Conservation (phyloP, 208 protist species). For the Wallacemonas collosoma region DNA sequence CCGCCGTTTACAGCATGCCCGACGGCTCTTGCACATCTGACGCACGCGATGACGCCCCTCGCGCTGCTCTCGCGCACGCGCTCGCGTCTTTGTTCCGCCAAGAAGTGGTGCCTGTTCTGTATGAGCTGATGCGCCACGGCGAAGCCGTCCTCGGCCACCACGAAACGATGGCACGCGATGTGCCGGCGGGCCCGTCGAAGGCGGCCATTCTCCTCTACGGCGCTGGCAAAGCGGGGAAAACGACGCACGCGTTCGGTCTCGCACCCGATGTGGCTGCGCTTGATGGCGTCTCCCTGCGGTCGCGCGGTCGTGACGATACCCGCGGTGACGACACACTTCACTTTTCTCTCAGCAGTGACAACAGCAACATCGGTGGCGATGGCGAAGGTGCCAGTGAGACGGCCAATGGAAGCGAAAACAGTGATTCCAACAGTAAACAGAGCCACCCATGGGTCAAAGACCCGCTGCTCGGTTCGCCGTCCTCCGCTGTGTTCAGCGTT, state of each 20-base stretch:
- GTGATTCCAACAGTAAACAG: too few relatives aligned
- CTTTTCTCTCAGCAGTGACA: neutral
- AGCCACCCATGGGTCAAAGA: too few relatives aligned
- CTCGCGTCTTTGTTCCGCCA: neutral
- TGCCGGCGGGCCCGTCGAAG: too few relatives aligned
- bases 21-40: neutral
- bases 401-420: neutral
- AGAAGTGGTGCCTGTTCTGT: conserved; percentile 5
- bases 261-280: neutral
- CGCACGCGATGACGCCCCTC: neutral
- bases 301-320: neutral
- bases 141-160: too few relatives aligned
- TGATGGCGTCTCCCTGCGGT: neutral
- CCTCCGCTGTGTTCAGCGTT: neutral
- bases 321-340: neutral
- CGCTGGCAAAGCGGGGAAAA: conserved; percentile 71
- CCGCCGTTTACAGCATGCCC: neutral
- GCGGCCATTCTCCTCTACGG: conserved; percentile 60
- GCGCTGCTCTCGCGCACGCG: neutral
- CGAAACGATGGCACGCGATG: too few relatives aligned
- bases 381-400: neutral
- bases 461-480: neutral
- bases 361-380: neutral
- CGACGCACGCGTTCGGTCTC: conserved; percentile 56
- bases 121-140: neutral